phyloP scores from a whole-genome alignment of 1,284 basidiomycete species.

The Leucoagaricus sp. region DNA sequence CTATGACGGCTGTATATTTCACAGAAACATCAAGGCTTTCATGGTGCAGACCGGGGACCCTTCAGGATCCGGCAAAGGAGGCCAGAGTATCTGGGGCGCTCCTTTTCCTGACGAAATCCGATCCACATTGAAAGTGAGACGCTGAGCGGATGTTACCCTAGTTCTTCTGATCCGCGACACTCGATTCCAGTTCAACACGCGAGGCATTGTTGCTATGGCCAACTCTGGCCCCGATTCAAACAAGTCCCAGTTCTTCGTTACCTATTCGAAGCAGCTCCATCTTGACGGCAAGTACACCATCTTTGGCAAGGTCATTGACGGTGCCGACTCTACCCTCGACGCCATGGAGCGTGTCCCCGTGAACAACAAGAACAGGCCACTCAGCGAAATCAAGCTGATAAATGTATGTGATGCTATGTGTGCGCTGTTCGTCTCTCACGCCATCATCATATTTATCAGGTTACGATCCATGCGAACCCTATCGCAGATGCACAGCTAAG shows the following conservation, averaged over 20 bases:
- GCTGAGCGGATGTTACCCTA: constrained; percentile 2
- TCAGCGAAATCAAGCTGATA: constrained; percentile 81
- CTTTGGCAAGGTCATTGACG: constrained; percentile 95
- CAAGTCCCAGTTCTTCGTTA: constrained; percentile 95
- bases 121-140: constrained; percentile 83
- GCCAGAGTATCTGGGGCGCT: constrained; percentile 85
- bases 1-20: constrained; percentile 88
- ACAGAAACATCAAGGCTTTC: constrained; percentile 94
- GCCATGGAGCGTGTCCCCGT: constrained; percentile 90
- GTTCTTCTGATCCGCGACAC: constrained; percentile 11
- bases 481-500: constrained; percentile 67
- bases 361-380: constrained; percentile 86
- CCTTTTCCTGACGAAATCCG: constrained; percentile 90
- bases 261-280: constrained; percentile 90
- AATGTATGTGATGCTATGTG: constrained; percentile 66
- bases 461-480: constrained; percentile 96
- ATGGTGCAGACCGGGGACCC: constrained; percentile 95
- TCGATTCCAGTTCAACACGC: constrained; percentile 78
- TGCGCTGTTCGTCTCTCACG: constrained; percentile 3
- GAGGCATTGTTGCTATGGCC: constrained; percentile 96
- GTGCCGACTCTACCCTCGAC: constrained; percentile 86
- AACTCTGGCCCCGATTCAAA: constrained; percentile 93
- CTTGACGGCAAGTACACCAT: constrained; percentile 95
- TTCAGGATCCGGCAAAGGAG: constrained; percentile 77
- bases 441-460: constrained; percentile 41